Conservation (phyloP, 495 filamentous ascomycete species). For the Aspergillus homomorphus region DNA sequence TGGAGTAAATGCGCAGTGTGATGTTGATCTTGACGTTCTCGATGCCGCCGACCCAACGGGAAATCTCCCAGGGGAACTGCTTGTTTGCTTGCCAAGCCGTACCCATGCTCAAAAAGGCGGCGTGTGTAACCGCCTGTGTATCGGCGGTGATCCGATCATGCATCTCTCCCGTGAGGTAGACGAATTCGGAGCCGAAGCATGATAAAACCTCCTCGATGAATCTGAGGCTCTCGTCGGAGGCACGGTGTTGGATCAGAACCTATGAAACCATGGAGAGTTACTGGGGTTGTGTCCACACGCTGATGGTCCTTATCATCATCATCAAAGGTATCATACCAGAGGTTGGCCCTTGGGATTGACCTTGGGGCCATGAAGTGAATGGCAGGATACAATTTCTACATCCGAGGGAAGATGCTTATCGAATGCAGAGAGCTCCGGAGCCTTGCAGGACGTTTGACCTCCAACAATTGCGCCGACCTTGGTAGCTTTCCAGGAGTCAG, state of each 20-base stretch:
- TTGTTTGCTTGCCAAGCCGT: constrained; percentile 90
- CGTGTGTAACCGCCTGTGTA: constrained; percentile 96
- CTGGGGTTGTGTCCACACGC: neutral
- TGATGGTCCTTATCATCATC: neutral
- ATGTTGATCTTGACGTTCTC: constrained; percentile 99
- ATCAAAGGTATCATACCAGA: constrained; percentile 50
- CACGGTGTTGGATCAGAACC: constrained; percentile 89
- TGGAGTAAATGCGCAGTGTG: constrained; percentile 92
- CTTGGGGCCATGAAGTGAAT: constrained; percentile 92
- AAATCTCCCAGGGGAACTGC: constrained; percentile 94
- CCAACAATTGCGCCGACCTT: constrained; percentile 92
- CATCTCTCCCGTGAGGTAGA: constrained; percentile 77
- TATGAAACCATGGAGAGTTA: constrained; percentile 29
- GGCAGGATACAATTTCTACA: constrained; percentile 92
- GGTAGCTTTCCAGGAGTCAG: constrained; percentile 63
- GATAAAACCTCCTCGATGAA: constrained; percentile 78
- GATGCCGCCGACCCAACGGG: constrained; percentile 91
- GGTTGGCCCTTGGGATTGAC: constrained; percentile 86
- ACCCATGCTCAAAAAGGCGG: constrained; percentile 95
- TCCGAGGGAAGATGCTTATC: constrained; percentile 82
- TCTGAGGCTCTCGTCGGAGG: constrained; percentile 68
- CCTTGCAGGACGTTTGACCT: constrained; percentile 97
- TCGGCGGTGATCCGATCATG: constrained; percentile 98
- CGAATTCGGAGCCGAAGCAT: constrained; percentile 77
- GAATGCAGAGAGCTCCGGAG: constrained; percentile 91